Evolutionary conservation across 78 protist species (phyloP), one percentile per base, ranked within the genome.

Genomic region (Guillardia theta): DNA sequence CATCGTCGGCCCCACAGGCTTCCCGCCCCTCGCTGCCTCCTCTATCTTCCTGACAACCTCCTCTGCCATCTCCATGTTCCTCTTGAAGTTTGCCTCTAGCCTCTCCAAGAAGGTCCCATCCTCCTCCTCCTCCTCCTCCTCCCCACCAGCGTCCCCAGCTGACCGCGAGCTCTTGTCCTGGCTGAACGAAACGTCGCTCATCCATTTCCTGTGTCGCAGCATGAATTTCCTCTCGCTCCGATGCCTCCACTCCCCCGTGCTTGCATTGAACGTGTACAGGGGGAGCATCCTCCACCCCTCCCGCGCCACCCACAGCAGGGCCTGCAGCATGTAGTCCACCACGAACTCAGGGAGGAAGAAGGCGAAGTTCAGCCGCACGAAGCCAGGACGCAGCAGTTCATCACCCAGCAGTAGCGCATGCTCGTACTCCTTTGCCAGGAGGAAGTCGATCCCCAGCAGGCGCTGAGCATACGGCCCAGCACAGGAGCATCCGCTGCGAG

Each of bases 401-500:
- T 76, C 77, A 44, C 93, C 94, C 93, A 78, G 88, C 18, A 54
- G 22, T 37, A 95, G 76, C 50, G 39, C 62, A 36, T 41, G 36
- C 93, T 93, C 94, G 58, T 36, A 19, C 37, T 39, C 43, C 88
- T 21, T n/a, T 8, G 43, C 36, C 45, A 4, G 64, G 78, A 30
- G 33, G 53, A 18, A 43, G 93, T 90, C 88, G 48, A 98, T 83
- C 37, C 97, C 97, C 39, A 97, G 94, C 54, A 98, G 95, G n/a
- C 58, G 36, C 36, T 94, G 96, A 8, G 96, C 97, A 90, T 97
- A 97, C 1, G 99, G 99, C 1, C 99, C 99, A 30, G 99, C 99
- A 54, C 99, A 98, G 48, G 95, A 94, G 93, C 99, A 98, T 45
- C 99, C 98, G 41, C 96, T 96, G 47, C 98, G 95, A 2, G 48